Percentiles rank a stretch among this genome's conserved stretches.
Conservation (phyloP, 768 basidiomycete species). For the Mrakia blollopis region DNA sequence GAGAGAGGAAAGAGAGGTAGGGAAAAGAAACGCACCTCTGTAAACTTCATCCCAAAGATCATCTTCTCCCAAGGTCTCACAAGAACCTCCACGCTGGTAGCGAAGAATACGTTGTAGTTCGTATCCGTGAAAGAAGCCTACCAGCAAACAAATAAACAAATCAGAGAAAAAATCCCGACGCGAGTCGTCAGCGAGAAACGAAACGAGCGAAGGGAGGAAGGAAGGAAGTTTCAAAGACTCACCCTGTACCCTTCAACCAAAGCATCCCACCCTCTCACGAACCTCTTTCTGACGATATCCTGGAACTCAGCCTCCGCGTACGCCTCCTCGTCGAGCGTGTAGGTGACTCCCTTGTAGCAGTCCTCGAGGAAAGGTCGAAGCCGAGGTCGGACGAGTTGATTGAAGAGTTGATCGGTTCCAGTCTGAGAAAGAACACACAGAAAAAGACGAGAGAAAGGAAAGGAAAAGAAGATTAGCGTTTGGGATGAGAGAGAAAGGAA, state of each 20-base stretch:
- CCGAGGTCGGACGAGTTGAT: conserved; percentile 82
- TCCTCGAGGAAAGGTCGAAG: conserved; percentile 78
- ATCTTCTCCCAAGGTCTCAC: conserved; percentile 95
- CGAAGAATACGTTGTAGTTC: conserved; percentile 83
- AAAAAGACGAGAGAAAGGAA: neutral
- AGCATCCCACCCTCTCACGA: conserved; percentile 79
- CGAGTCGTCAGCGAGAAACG: no score
- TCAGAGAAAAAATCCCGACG: neutral
- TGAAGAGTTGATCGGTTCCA: conserved; percentile 90
- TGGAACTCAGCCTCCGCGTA: conserved; percentile 79
- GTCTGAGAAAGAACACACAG: no score
- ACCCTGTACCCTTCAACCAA: conserved; percentile 85
- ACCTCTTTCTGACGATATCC: conserved; percentile 81
- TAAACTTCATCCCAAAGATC: conserved; percentile 70
- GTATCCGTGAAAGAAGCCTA: conserved; percentile 81
- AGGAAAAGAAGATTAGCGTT: neutral
- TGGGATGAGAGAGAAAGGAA: neutral
- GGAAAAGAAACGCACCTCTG: conserved; percentile 58
- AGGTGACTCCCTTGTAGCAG: conserved; percentile 82
- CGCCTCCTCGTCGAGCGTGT: conserved; percentile 80
- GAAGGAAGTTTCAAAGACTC: no score
- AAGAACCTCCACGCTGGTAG: conserved; percentile 75
- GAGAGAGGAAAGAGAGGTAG: neutral
- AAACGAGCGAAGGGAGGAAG: neutral
- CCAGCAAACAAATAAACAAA: neutral